phyloP scores from a whole-genome alignment of 2,329 filamentous ascomycete species.

The Verticillium klebahnii region DNA sequence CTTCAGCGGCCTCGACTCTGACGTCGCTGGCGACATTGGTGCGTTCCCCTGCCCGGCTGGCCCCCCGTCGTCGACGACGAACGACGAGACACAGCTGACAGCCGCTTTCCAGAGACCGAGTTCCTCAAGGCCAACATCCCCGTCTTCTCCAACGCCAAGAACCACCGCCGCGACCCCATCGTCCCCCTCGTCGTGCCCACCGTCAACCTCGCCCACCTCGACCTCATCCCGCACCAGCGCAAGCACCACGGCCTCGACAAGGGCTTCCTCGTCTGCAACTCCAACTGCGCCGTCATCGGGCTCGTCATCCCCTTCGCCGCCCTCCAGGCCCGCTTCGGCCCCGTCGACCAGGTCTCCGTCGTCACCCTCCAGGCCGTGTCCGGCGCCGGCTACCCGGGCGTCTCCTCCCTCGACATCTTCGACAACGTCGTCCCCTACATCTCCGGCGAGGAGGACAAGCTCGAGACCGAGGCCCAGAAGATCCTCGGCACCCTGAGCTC shows the following conservation, averaged over 20 bases:
- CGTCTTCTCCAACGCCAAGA: constrained; percentile 97
- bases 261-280: constrained; percentile 96
- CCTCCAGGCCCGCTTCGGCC: constrained; percentile 79
- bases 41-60: constrained; percentile 22
- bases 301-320: constrained; percentile 93
- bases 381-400: constrained; percentile 85
- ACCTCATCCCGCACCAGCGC: constrained; percentile 85
- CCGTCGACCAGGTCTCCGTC: constrained; percentile 69
- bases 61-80: background rate
- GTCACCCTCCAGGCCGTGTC: constrained; percentile 95
- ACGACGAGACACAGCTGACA: constrained; percentile 2
- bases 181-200: constrained; percentile 93
- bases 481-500: constrained; percentile 75
- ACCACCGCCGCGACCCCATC: constrained; percentile 85
- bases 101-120: constrained; percentile 66
- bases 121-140: constrained; percentile 85
- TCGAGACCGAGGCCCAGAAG: constrained; percentile 92
- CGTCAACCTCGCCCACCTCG: constrained; percentile 84
- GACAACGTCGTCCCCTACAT: constrained; percentile 97
- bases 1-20: constrained; percentile 88
- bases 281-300: constrained; percentile 95
- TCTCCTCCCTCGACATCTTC: constrained; percentile 90
- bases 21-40: constrained; percentile 91
- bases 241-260: constrained; percentile 67
- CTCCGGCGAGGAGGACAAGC: constrained; percentile 89